Conservation (phyloP, 139 green algal genomes). For the Chlorella sp. region DNA sequence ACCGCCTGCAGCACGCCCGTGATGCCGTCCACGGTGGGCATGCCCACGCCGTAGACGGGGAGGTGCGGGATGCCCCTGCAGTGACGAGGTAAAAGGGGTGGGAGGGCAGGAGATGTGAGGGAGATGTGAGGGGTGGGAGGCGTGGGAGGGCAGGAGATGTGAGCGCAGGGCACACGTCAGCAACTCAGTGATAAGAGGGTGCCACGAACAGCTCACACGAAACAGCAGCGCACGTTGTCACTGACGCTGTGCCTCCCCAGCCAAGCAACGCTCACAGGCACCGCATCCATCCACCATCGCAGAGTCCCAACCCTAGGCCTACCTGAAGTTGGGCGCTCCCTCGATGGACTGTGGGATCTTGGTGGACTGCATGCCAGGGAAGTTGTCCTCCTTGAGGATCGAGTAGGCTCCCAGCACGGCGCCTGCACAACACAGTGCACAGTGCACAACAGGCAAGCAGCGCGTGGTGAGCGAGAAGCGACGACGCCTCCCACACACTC, state of each 20-base stretch:
- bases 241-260: too few species aligned
- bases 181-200: too few species aligned
- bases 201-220: too few species aligned
- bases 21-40: constrained; percentile 84
- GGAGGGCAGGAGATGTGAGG: too few species aligned
- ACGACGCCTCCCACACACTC: too few species aligned
- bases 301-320: too few species aligned
- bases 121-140: too few species aligned
- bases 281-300: too few species aligned
- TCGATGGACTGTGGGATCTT: constrained; percentile 37
- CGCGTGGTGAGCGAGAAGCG: neutral
- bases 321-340: constrained; percentile 81
- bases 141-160: too few species aligned
- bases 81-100: neutral
- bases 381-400: constrained; percentile 92
- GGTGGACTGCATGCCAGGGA: constrained; percentile 48
- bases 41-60: constrained; percentile 81
- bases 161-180: too few species aligned
- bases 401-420: constrained; percentile 70
- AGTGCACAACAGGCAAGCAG: neutral
- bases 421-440: constrained; percentile 4
- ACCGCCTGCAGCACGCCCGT: constrained; percentile 40
- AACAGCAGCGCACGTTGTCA: too few species aligned
- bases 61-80: constrained; percentile 25
- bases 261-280: too few species aligned